These are phyloP conservation scores for Chaetoceros tenuissimus DNA, from an alignment of 108 stramenopile species.

Conservation along the genomic window DNA sequence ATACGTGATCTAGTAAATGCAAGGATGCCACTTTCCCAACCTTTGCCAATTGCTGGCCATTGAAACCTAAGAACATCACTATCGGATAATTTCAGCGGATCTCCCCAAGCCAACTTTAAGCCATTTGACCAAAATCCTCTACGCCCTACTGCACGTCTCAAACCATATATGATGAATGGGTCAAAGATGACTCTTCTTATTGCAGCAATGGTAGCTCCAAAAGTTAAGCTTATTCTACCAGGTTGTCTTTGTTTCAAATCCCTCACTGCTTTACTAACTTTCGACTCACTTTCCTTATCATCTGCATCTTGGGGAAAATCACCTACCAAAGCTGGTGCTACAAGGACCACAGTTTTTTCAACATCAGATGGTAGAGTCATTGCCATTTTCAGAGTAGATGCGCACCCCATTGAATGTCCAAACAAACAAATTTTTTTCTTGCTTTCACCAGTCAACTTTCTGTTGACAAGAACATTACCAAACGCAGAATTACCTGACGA, in stretches of 20 bases:
- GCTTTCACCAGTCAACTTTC: slow-evolving; percentile 7
- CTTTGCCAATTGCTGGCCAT: slow-evolving; percentile 74
- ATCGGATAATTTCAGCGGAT: slow-evolving; percentile 37
- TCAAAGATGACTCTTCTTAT: slow-evolving; percentile 26
- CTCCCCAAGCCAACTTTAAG: slow-evolving; percentile 52
- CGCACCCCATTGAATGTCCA: slow-evolving; percentile 73
- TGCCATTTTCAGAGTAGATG: slow-evolving; percentile 56
- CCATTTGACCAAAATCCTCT: slow-evolving; percentile 56
- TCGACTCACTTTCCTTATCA: background rate
- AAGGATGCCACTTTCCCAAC: slow-evolving; percentile 72
- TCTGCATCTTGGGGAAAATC: background rate
- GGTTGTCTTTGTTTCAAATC: background rate
- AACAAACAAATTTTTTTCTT: slow-evolving; percentile 41
- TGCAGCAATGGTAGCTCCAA: background rate
- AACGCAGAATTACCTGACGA: slow-evolving; percentile 35
- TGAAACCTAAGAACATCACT: slow-evolving; percentile 65
- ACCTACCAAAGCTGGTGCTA: slow-evolving; percentile 56
- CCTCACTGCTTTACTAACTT: background rate
- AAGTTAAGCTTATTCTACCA: background rate
- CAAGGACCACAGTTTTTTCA: slow-evolving; percentile 41
- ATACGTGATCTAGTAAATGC: slow-evolving; percentile 38
- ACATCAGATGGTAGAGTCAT: slow-evolving; percentile 20
- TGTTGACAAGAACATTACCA: slow-evolving; percentile 21
- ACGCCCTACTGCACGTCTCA: slow-evolving; percentile 56
- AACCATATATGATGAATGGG: slow-evolving; percentile 26